Base-by-base conservation (phyloP, 2,329 filamentous ascomycete genomes). In the Reticulascus tulasneorum region DNA sequence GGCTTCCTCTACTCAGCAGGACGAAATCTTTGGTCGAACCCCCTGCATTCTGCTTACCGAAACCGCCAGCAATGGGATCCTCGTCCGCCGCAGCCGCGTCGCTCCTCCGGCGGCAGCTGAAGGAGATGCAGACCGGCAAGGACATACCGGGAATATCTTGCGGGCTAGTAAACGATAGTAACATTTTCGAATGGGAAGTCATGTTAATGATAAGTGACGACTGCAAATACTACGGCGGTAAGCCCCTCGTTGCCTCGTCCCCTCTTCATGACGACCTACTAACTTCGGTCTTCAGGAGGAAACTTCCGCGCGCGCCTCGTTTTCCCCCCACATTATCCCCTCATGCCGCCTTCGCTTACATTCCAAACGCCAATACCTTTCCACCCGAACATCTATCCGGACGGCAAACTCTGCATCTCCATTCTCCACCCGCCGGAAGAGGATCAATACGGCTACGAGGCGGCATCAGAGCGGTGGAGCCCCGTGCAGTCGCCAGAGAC, bases 131-230 rank as follows among this genome's bases (percentile, higher is more conserved):
- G 64, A 80, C 76, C 17, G 83, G 87, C 59, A 91, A 89, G 58
- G 89, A 95, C 62, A 84, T 97, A 29, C 88, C 88, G 0, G 93
- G 91, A 35, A 95, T 97, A 55, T 96, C 89, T 44, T 94, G 88
- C 53, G 93, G 93, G 1, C 70, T 98, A 27, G 81, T 90, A 34
- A 81, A 83, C 53, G 86, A 85, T 60, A 84, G 69, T 64, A 94
- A 94, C 58, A 81, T 97, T 9, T 96, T 96, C 49, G 86, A 94
- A 68, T 98, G 93, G 93, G 90, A 97, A 63, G 89, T 97, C 15
- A 95, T 96, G 86, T 79, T 98, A 43, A 97, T 98, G 91, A 91
- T 97, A 48, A 88, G 80, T 45, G 90, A 96, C 52, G 89, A 94
- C 56, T 90, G 86, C 64, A 91, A 90, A 64, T 86, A 86, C 62